Evolutionary conservation across 2,329 filamentous ascomycete species (phyloP).

Genomic region (Ophiostoma angusticollis): DNA sequence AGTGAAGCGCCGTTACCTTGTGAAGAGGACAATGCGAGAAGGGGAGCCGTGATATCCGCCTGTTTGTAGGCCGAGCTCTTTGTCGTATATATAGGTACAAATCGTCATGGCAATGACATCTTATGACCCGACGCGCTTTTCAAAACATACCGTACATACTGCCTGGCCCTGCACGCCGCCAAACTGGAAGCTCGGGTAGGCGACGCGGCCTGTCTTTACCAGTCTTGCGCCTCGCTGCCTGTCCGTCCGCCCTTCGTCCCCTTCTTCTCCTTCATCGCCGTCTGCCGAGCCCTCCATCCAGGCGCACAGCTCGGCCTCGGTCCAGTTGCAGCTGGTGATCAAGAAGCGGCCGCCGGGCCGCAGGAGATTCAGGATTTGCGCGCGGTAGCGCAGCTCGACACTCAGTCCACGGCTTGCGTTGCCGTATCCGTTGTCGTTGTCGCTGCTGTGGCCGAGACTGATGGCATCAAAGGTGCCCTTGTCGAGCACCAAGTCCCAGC

Average conservation of each 20-base stretch:
- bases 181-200: conserved; percentile 81
- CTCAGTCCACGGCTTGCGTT: conserved; percentile 38
- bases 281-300: conserved; percentile 85
- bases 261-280: conserved; percentile 17
- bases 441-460: conserved; percentile 48
- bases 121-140: conserved; percentile 21
- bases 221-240: conserved; percentile 27
- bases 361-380: conserved; percentile 55
- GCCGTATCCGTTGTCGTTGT: background rate
- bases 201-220: conserved; percentile 52
- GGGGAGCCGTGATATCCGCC: too few species aligned
- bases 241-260: conserved; percentile 11
- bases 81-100: too few species aligned
- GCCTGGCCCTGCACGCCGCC: conserved; percentile 80
- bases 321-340: conserved; percentile 98
- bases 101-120: too few species aligned
- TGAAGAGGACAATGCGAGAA: too few species aligned
- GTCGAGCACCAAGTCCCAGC: conserved; percentile 88
- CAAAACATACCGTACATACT: conserved; percentile 77
- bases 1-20: conserved; percentile 8
- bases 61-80: too few species aligned
- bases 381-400: conserved; percentile 62
- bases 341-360: conserved; percentile 60
- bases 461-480: conserved; percentile 98
- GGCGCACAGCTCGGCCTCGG: conserved; percentile 64